Conservation (phyloP, 2,329 filamentous ascomycete species). For the Fusarium acutatum region DNA sequence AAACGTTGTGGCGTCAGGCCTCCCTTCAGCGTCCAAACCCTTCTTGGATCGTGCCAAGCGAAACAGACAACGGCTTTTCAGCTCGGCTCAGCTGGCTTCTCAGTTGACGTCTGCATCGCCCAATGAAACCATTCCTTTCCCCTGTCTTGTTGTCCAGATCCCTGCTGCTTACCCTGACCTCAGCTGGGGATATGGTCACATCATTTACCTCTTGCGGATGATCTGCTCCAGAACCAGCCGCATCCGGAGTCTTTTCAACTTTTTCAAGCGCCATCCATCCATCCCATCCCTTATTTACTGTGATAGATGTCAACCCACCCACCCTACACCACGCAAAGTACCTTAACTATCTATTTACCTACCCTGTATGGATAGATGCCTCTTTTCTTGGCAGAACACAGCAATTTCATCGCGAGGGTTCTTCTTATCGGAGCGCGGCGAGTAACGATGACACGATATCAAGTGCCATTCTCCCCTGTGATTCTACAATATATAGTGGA, state of each 20-base stretch:
- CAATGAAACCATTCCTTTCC: slow-evolving; percentile 22
- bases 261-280: not conserved
- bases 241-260: not conserved
- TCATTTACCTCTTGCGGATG: slow-evolving; percentile 23
- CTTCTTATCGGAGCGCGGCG: not conserved
- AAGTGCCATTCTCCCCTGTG: slow-evolving; percentile 3
- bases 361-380: not conserved
- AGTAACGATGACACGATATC: not conserved
- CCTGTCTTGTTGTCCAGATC: slow-evolving; percentile 20
- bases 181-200: slow-evolving; percentile 26
- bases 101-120: slow-evolving; percentile 15
- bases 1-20: slow-evolving; percentile 42
- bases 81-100: slow-evolving; percentile 40
- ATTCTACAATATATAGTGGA: slow-evolving; percentile 6
- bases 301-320: not conserved
- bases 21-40: slow-evolving; percentile 27
- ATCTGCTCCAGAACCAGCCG: slow-evolving; percentile 1
- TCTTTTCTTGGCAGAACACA: not conserved
- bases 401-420: not conserved
- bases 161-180: slow-evolving; percentile 25
- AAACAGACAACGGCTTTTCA: slow-evolving; percentile 41
- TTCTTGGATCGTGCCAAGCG: slow-evolving; percentile 32
- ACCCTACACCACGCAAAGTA: not conserved
- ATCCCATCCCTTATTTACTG: not conserved
- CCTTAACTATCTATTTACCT: not conserved